phyloP scores from a whole-genome alignment of 129 eudicot species.

The Tanacetum coccineum region DNA sequence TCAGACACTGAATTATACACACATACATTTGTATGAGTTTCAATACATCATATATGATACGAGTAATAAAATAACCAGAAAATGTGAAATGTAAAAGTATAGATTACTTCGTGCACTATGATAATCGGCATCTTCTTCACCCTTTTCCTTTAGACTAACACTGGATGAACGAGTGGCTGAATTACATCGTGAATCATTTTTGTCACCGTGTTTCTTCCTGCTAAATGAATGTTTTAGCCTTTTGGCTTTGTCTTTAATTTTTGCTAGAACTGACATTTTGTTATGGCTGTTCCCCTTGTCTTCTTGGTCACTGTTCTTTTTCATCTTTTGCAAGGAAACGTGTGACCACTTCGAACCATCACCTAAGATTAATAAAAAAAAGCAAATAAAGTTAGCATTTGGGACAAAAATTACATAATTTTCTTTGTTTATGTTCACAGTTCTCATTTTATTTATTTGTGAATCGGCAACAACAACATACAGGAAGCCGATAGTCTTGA shows the following conservation, averaged over 20 bases:
- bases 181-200: background rate
- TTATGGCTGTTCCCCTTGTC: constrained; percentile 24
- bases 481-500: background rate
- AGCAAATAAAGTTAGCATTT: background rate
- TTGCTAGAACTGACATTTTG: constrained; percentile 64
- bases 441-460: background rate
- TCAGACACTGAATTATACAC: constrained; percentile 43
- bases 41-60: background rate
- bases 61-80: background rate
- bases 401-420: no score
- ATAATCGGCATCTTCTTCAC: constrained; percentile 51
- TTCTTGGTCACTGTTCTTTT: constrained; percentile 38
- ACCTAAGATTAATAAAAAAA: constrained; percentile 23
- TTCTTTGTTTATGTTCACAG: background rate
- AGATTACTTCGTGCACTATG: constrained; percentile 55
- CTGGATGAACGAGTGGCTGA: constrained; percentile 33
- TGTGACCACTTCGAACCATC: constrained; percentile 48
- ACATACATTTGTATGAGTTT: background rate
- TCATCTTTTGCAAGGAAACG: constrained; percentile 24
- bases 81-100: background rate
- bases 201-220: constrained; percentile 37
- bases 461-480: background rate
- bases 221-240: constrained; percentile 47
- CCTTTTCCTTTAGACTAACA: constrained; percentile 36
- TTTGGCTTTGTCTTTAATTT: constrained; percentile 74